Evolutionary conservation across 164 flowering plant genomes (phyloP), one percentile per base, ranked within the genome.

Genomic region (Nymphaea thermarum): DNA sequence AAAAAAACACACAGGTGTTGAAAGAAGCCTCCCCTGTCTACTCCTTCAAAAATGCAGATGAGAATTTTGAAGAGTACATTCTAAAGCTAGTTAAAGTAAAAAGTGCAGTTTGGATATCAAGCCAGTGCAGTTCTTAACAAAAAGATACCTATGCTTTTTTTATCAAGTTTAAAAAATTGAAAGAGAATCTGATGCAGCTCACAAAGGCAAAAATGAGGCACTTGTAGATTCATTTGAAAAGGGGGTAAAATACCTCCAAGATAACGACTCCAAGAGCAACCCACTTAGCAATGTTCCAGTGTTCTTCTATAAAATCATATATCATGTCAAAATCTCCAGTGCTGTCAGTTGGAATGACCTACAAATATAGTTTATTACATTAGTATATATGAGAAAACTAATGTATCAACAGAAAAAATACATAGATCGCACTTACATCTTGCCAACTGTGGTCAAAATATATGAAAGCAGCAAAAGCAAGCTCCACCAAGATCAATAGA

Each of bases 381-480:
- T 15, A 51, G 14, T 51, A 51, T 51, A 5, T 51, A 8, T 51
- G 57, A 8, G 57, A 15, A 51, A 51, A 51, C 57, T 25, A 51
- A 15, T 5, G 57, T 51, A 15, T 8, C 14, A 51, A 51, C 57
- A 8, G 57, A 15, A 51, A 51, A 51, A 8, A 5, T 8, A 8
- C 1, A 45, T 60, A 25, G 62, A 17, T 25, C 64, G 68, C 5
- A 74, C 89, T 81, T 67, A 90, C 98, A 6, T 82, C 82, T 81
- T 82, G 69, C 98, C 98, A 93, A 78, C 86, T 84, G 67, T 82
- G 85, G 81, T 93, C 92, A 80, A 93, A 93, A 82, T 77, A 93
- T 65, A 93, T 84, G 80, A 90, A 91, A 70, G 90, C 96, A 57
- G 97, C 98, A 78, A 78, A 79, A 70, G 92, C 98, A 53, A 89